Conservation (phyloP, 2,329 filamentous ascomycete species). For the Trichoderma sp. region DNA sequence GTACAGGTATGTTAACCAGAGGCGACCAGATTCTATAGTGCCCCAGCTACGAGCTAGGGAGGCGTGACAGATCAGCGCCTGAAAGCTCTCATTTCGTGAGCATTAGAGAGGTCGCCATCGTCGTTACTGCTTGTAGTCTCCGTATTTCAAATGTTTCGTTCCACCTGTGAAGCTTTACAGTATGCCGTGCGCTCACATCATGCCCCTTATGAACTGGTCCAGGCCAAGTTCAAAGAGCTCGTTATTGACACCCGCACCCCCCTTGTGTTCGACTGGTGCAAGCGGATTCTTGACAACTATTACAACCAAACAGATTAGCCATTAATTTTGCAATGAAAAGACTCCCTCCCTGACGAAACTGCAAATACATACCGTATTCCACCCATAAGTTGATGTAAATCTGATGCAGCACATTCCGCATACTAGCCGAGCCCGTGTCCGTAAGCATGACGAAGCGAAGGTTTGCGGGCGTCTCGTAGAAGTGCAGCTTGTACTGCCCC, state of each 20-base stretch:
- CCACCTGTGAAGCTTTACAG: background rate
- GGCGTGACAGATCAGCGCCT: background rate
- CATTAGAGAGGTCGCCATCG: background rate
- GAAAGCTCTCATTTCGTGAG: background rate
- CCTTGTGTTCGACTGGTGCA: constrained; percentile 65
- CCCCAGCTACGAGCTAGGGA: background rate
- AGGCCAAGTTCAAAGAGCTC: constrained; percentile 70
- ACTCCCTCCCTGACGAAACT: background rate
- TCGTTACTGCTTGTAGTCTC: background rate
- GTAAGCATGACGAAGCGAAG: constrained; percentile 97
- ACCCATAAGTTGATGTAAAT: constrained; percentile 99
- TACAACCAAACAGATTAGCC: background rate
- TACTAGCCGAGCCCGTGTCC: constrained; percentile 82
- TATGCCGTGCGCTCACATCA: constrained; percentile 47
- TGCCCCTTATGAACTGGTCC: constrained; percentile 72
- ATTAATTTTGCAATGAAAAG: background rate
- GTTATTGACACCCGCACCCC: constrained; percentile 67
- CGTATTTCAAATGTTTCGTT: background rate
- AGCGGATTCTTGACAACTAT: constrained; percentile 67
- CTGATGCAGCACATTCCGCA: constrained; percentile 92
- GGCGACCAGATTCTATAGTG: background rate
- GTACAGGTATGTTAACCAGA: background rate
- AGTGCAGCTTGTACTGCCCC: constrained; percentile 95
- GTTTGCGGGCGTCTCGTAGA: constrained; percentile 95
- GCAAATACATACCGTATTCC: constrained; percentile 69